These are phyloP conservation scores for Camellia japonica DNA, from an alignment of 148 eudicot genomes.

Conservation along the genomic window DNA sequence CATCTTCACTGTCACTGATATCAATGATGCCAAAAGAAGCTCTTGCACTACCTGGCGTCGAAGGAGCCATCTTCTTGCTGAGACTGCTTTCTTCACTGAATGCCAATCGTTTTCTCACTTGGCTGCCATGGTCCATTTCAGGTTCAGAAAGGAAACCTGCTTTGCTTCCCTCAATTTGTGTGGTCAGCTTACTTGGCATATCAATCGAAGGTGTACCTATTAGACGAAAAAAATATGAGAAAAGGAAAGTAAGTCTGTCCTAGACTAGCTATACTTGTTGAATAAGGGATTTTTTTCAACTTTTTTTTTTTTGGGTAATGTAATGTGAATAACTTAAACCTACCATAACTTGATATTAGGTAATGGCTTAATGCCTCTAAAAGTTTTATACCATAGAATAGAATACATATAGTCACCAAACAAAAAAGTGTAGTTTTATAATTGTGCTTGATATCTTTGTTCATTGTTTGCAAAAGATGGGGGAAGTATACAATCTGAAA, in stretches of 20 bases:
- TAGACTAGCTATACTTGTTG: not conserved
- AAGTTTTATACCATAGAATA: not conserved
- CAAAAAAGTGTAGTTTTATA: not conserved
- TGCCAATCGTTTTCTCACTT: conserved; percentile 37
- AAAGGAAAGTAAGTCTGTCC: not conserved
- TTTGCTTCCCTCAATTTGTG: conserved; percentile 12
- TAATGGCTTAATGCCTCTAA: not conserved
- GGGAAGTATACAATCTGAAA: conserved; percentile 3
- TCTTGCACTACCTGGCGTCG: conserved; percentile 45
- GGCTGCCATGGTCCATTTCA: conserved; percentile 1
- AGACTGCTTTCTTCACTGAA: conserved; percentile 34
- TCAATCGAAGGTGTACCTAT: conserved; percentile 21
- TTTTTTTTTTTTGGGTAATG: not conserved
- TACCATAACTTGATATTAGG: not conserved
- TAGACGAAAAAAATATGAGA: not conserved
- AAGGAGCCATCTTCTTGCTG: conserved; percentile 47
- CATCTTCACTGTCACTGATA: conserved; percentile 54
- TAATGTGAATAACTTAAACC: not conserved
- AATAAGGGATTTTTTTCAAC: not conserved
- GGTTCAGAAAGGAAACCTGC: conserved; percentile 1
- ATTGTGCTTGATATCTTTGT: not conserved
- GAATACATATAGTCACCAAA: not conserved
- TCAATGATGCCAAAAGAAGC: conserved; percentile 29
- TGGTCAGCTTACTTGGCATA: conserved; percentile 1
- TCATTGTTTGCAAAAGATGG: not conserved